A percentile compares a stretch with the other conserved stretches of the same genome.
phyloP scores from a whole-genome alignment of 345 rosid genomes.

The Physaria fendleri region DNA sequence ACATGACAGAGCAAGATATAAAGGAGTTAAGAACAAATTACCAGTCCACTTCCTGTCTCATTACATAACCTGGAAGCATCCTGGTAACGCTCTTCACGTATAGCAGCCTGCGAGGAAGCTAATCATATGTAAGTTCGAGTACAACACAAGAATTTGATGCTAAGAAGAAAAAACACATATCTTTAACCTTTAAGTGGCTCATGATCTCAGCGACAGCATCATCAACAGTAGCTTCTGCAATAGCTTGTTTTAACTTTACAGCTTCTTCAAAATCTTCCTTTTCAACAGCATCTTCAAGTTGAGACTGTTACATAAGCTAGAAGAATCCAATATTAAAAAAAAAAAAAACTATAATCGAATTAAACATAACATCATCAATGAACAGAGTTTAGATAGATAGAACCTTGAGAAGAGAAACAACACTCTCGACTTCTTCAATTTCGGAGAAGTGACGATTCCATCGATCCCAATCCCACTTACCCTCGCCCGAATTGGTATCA shows the following conservation, averaged over 20 bases:
- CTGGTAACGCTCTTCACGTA: constrained; percentile 74
- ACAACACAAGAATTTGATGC: constrained; percentile 2
- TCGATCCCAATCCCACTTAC: constrained; percentile 84
- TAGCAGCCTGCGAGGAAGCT: constrained; percentile 47
- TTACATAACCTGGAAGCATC: constrained; percentile 80
- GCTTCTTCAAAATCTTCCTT: constrained; percentile 90
- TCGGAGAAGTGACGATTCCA: constrained; percentile 88
- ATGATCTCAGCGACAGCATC: constrained; percentile 73
- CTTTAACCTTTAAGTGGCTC: constrained; percentile 63
- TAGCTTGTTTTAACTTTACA: constrained; percentile 62
- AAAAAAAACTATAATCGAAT: neutral
- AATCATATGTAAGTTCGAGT: neutral
- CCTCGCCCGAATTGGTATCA: constrained; percentile 34
- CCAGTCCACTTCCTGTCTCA: constrained; percentile 85
- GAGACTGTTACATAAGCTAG: constrained; percentile 44
- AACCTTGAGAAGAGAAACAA: constrained; percentile 80
- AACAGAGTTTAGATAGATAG: neutral
- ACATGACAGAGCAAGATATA: neutral
- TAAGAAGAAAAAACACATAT: neutral
- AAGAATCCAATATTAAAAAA: constrained; percentile 9
- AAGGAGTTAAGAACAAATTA: constrained; percentile 24
- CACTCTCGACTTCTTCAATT: constrained; percentile 68
- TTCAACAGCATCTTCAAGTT: constrained; percentile 88
- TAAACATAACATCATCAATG: neutral
- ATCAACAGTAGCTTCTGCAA: constrained; percentile 60